phyloP scores from a whole-genome alignment of 2,329 filamentous ascomycete species.

The Aspergillus awamori region DNA sequence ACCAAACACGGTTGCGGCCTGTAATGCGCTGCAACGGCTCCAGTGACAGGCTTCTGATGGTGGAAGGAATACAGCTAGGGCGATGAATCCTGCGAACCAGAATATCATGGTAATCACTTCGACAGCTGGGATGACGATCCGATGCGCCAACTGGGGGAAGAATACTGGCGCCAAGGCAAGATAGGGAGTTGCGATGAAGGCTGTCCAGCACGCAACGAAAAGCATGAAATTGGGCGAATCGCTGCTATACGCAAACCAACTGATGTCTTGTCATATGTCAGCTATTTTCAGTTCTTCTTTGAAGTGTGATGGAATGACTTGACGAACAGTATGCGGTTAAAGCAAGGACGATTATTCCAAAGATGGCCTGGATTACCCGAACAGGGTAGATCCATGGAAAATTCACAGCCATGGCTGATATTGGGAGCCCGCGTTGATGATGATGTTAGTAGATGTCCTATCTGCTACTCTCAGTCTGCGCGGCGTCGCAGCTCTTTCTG shows the following conservation, averaged over 20 bases:
- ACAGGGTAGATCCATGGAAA: constrained; percentile 51
- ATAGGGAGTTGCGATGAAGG: constrained; percentile 69
- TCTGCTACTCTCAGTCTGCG: not conserved
- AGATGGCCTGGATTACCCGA: constrained; percentile 67
- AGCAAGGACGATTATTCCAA: constrained; percentile 75
- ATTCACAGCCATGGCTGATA: constrained; percentile 14
- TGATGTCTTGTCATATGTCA: constrained; percentile 57
- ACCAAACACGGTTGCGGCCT: constrained; percentile 55
- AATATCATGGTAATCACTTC: constrained; percentile 78
- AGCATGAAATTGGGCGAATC: constrained; percentile 73
- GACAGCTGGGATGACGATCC: constrained; percentile 65
- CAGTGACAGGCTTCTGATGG: constrained; percentile 58
- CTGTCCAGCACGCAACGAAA: constrained; percentile 76
- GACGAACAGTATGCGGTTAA: constrained; percentile 71
- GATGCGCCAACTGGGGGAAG: constrained; percentile 63
- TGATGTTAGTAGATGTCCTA: not conserved
- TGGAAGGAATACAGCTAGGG: constrained; percentile 68
- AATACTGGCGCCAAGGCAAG: constrained; percentile 69
- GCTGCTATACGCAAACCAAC: constrained; percentile 38
- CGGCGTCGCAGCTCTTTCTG: not conserved
- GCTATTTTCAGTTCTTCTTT: not conserved
- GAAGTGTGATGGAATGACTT: not conserved
- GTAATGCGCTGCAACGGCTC: constrained; percentile 60
- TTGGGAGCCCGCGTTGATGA: not conserved
- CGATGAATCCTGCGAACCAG: constrained; percentile 87